These are phyloP conservation scores for Macrotyloma uniflorum DNA, from an alignment of 306 rosid species.

Conservation along the genomic window DNA sequence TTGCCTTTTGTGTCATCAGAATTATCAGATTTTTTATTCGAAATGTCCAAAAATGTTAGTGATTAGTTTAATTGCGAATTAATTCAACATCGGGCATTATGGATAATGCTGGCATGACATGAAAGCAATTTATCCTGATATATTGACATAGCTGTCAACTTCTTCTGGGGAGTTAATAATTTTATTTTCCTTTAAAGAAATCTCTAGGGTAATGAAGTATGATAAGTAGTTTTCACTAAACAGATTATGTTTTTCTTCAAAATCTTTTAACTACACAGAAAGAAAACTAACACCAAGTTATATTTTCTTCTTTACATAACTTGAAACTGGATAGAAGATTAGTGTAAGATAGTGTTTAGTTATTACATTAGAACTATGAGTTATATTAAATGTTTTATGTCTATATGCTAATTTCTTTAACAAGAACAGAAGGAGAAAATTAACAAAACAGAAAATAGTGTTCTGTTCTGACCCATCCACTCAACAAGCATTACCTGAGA, in stretches of 20 bases:
- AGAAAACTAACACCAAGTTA: background rate
- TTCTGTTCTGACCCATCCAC: background rate
- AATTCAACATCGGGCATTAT: background rate
- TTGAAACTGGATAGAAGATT: background rate
- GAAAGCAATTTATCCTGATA: background rate
- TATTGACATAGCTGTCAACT: slow-evolving; percentile 11
- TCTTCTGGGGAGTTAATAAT: background rate
- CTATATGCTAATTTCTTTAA: background rate
- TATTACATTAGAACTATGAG: too few relatives aligned
- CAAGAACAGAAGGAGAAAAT: background rate
- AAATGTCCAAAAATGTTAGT: background rate
- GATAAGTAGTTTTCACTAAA: too few relatives aligned
- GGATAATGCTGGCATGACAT: background rate
- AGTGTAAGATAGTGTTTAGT: too few relatives aligned
- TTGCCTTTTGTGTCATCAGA: slow-evolving; percentile 10
- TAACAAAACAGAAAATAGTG: background rate
- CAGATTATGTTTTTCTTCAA: too few relatives aligned
- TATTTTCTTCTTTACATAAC: background rate
- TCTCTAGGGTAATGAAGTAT: too few relatives aligned
- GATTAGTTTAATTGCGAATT: background rate
- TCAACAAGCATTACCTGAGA: background rate
- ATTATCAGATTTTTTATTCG: background rate
- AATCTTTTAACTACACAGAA: too few relatives aligned
- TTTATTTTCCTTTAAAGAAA: slow-evolving; percentile 4
- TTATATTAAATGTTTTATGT: too few relatives aligned